Base-by-base conservation (phyloP, 73 alveolate species). In the Paramecium bursaria region DNA sequence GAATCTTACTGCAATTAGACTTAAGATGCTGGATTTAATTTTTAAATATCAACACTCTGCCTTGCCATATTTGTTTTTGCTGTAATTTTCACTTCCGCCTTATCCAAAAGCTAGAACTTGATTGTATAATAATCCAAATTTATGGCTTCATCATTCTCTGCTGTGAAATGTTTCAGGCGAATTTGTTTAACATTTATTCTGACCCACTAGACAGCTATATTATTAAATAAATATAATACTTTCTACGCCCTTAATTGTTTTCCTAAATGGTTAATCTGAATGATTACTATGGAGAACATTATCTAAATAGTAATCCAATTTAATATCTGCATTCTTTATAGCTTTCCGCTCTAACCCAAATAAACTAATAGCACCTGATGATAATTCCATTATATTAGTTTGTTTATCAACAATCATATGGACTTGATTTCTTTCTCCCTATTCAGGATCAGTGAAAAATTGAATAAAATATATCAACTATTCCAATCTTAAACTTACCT, bases 311-410 rank as follows among this genome's bases (percentile, higher is more conserved):
- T 25, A 30, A 29, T 49, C 35, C 2, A 75, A 17, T 22, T 30
- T 19, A 30, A 50, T 11, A 26, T 48, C 50, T 50, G 48, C 39
- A n/a, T 75, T 55, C 25, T 53, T 53, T 3, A 75, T 22, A 25
- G 33, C 19, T 27, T 55, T 50, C 11, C 48, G 55, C 35, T 48
- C 74, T 7, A 75, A 50, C 21, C 50, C 88, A 51, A 75, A 75
- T 27, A 50, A 31, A 3, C 35, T 75, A 9, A 75, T 50, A 5
- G 88, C 88, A 33, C 77, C 48, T 7, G 67, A 33, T 14, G 88
- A 75, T 49, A 75, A 27, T 50, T 75, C 88, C 10, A 61, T 29
- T 30, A 75, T 75, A 30, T 75, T 26, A 29, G 51, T 33, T 15
- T 19, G 14, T 11, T 51, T 61, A 50, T 75, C 74, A 7, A 50